These are phyloP conservation scores for Fomitopsis serialis DNA, from an alignment of 768 basidiomycete species.

Conservation along the genomic window DNA sequence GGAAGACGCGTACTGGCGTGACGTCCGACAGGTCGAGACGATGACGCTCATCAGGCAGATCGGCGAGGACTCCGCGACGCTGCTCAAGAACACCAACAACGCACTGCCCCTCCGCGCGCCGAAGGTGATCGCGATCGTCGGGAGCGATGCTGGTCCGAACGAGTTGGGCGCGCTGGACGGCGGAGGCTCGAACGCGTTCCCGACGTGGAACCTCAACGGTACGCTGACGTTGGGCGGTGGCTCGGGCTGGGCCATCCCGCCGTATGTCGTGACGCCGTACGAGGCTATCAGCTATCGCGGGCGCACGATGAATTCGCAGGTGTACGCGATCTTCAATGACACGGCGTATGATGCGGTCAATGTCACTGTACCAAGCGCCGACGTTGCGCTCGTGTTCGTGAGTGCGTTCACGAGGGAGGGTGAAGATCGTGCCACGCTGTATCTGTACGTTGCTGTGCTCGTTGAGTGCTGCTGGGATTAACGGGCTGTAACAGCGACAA, in stretches of 20 bases:
- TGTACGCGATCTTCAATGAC: constrained; percentile 45
- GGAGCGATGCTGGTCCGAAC: constrained; percentile 21
- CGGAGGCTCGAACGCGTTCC: constrained; percentile 24
- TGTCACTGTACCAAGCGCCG: constrained; percentile 26
- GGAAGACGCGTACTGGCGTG: constrained; percentile 38
- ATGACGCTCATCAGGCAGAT: constrained; percentile 49
- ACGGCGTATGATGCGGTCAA: constrained; percentile 40
- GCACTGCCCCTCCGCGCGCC: constrained; percentile 42
- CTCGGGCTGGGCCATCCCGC: constrained; percentile 42
- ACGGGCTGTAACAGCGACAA: constrained; percentile 11
- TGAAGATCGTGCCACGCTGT: constrained; percentile 56
- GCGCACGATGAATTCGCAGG: constrained; percentile 30
- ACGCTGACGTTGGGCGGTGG: constrained; percentile 59
- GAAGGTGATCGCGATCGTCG: constrained; percentile 49
- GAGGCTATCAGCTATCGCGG: constrained; percentile 41
- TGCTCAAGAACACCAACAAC: constrained; percentile 52
- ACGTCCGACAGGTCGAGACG: constrained; percentile 66
- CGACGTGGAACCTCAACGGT: constrained; percentile 51
- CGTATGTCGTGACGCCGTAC: constrained; percentile 39
- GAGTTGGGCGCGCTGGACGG: background rate
- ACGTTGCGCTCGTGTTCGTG: constrained; percentile 37
- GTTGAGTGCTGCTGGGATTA: background rate
- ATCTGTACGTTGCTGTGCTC: constrained; percentile 44
- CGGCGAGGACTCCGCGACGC: constrained; percentile 55
- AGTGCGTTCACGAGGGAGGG: constrained; percentile 34